Evolutionary conservation across 257 asterid genomes (phyloP).

Genomic region (Gentiana dahurica): DNA sequence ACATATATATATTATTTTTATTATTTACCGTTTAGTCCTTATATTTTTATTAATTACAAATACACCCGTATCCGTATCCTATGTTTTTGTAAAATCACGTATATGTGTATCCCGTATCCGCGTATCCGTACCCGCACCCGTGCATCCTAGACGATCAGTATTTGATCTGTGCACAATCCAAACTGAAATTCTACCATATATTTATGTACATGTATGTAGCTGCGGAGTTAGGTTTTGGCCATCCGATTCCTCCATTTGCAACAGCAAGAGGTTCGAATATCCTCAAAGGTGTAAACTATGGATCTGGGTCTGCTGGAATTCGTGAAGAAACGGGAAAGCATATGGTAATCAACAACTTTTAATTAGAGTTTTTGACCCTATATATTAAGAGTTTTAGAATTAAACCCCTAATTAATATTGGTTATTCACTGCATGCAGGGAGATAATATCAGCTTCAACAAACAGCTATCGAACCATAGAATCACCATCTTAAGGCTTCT

Average conservation of each 20-base stretch:
- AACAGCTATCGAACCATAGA: slow-evolving; percentile 12
- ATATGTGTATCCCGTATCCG: too few species aligned
- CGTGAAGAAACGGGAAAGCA: slow-evolving; percentile 20
- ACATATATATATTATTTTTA: too few species aligned
- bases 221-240: slow-evolving; percentile 22
- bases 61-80: too few species aligned
- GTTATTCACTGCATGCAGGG: slow-evolving; percentile 34
- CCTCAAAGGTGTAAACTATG: slow-evolving; percentile 39
- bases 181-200: too few species aligned
- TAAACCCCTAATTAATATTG: slow-evolving; percentile 24
- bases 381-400: slow-evolving; percentile 40
- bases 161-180: too few species aligned
- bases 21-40: too few species aligned
- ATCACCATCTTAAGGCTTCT: background rate
- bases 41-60: too few species aligned
- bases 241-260: slow-evolving; percentile 29
- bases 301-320: slow-evolving; percentile 40
- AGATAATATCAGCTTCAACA: slow-evolving; percentile 13
- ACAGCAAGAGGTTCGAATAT: slow-evolving; percentile 17
- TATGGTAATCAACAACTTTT: slow-evolving; percentile 12
- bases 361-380: slow-evolving; percentile 19
- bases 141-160: too few species aligned
- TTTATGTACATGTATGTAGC: slow-evolving; percentile 13
- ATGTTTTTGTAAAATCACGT: too few species aligned
- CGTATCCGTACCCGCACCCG: too few species aligned